These are phyloP conservation scores for Spinellus fusiger DNA, from an alignment of 192 early-diverging fungal species.

Conservation along the genomic window DNA sequence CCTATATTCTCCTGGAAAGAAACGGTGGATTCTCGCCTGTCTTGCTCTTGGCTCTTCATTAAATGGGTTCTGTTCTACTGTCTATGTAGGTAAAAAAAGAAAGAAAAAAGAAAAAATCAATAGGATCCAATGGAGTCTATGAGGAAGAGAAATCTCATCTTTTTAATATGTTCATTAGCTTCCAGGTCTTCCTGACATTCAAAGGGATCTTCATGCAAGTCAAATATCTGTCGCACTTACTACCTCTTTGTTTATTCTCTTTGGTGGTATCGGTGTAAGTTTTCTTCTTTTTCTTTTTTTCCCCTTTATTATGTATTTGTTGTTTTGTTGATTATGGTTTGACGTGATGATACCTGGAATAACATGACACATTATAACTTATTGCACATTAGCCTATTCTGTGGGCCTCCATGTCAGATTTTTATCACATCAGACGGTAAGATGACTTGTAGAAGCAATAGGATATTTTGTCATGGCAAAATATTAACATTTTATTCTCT, in stretches of 20 bases:
- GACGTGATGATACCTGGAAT: not conserved
- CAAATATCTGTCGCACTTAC: conserved; percentile 33
- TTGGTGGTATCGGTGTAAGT: conserved; percentile 38
- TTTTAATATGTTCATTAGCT: conserved; percentile 6
- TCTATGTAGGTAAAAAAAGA: conserved; percentile 9
- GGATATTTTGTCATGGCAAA: not conserved
- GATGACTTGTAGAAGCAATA: no score
- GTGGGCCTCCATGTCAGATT: conserved; percentile 37
- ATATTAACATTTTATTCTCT: no score
- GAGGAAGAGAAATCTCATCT: not conserved
- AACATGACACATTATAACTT: not conserved
- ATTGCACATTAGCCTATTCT: conserved; percentile 23
- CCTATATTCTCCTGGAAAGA: not conserved
- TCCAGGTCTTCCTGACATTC: conserved; percentile 25
- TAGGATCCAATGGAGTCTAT: no score
- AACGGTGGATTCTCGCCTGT: conserved; percentile 10
- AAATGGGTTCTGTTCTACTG: conserved; percentile 19
- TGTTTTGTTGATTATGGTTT: no score
- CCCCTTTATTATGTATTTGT: no score
- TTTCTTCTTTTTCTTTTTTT: not conserved
- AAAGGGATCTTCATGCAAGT: conserved; percentile 29
- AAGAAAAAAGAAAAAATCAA: no score
- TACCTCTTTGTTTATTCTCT: conserved; percentile 40
- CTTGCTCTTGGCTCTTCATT: conserved; percentile 4
- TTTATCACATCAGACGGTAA: conserved; percentile 32